Base-by-base conservation (phyloP, 139 green algal genomes). In the Chlorella sp. region DNA sequence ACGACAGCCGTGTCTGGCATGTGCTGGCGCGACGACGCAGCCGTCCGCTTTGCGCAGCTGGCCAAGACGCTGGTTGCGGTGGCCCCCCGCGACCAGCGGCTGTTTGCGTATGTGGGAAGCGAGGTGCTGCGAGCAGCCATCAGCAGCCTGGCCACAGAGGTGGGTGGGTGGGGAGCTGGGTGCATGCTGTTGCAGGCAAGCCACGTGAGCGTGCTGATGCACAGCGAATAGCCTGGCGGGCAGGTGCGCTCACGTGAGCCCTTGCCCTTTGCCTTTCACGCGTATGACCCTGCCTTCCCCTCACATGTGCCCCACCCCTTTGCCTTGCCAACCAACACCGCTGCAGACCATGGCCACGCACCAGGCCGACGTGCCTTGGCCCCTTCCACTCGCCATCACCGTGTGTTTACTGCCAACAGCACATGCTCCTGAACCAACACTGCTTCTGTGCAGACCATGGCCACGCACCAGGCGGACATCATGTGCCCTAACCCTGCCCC, bases 21-120 rank as follows among this genome's bases (percentile, higher is more conserved):
- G 79, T 88, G 82, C 76, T 96, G 93, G 92, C 94, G 91, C 4
- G 95, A 98, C 84, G 87, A 95, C 8, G 69, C 84, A 24, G 91
- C 91, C 0, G 69, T 54, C 80, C 91, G 91, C 54, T 89, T 89
- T 86, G 83, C 82, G 56, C 75, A 76, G 56, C 77, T 90, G 36
- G 88, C 79, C 76, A 86, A 86, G 48, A 76, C 81, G 34, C 56
- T 92, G 11, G 88, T 90, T 30, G 34, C 26, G 28, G 62, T 92
- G 58, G 84, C 88, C 2, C 64, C 51, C 11, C 36, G 58, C 14
- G 81, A 92, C 58, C 36, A 54, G 34, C 54, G 68, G 60, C 76
- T 94, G 51, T 85, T 87, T 30, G 67, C 70, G 32, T 89, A 83
- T 60, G 87, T 94, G 58, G 91, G 87, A n/a, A 46, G 69, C 16